Percentiles rank a stretch among this genome's conserved stretches.
Evolutionary conservation across 768 basidiomycete species (phyloP).

Genomic region (Cyathus striatus): DNA sequence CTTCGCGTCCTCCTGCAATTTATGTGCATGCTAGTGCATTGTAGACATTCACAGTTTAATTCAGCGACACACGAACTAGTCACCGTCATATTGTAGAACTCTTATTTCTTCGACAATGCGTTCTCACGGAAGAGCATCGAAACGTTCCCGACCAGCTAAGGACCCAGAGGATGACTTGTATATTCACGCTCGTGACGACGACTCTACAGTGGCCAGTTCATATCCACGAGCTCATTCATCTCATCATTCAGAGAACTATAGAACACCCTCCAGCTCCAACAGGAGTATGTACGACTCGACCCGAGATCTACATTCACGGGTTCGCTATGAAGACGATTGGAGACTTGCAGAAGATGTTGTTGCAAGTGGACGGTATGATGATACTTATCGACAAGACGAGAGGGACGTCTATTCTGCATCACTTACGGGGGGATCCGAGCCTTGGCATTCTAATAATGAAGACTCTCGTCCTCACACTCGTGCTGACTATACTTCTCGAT

Average conservation of each 20-base stretch:
- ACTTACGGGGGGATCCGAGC: conserved; percentile 38
- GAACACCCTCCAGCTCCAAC: conserved; percentile 36
- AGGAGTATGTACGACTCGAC: conserved; percentile 38
- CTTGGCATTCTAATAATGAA: conserved; percentile 38
- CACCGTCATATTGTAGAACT: too few species aligned
- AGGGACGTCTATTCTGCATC: conserved; percentile 43
- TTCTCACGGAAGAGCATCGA: conserved; percentile 38
- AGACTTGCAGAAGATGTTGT: conserved; percentile 33
- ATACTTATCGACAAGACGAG: conserved; percentile 45
- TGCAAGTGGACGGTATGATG: conserved; percentile 45
- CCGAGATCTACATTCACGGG: conserved; percentile 51
- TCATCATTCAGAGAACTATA: conserved; percentile 44
- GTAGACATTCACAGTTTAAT: conserved; percentile 28
- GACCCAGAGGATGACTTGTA: conserved; percentile 44
- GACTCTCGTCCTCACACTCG: conserved; percentile 35
- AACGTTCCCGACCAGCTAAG: conserved; percentile 49
- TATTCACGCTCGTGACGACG: conserved; percentile 44
- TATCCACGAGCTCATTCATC: conserved; percentile 47
- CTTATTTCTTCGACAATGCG: conserved; percentile 29
- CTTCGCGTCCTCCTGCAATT: too few species aligned
- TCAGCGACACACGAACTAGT: too few species aligned
- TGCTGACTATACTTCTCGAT: conserved; percentile 46
- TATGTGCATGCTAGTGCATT: conserved; percentile 10
- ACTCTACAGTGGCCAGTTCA: conserved; percentile 44
- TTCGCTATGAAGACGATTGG: conserved; percentile 51